Evolutionary conservation across 768 basidiomycete species (phyloP), one percentile per base, ranked within the genome.

Genomic region (Austroboletus eburneus): DNA sequence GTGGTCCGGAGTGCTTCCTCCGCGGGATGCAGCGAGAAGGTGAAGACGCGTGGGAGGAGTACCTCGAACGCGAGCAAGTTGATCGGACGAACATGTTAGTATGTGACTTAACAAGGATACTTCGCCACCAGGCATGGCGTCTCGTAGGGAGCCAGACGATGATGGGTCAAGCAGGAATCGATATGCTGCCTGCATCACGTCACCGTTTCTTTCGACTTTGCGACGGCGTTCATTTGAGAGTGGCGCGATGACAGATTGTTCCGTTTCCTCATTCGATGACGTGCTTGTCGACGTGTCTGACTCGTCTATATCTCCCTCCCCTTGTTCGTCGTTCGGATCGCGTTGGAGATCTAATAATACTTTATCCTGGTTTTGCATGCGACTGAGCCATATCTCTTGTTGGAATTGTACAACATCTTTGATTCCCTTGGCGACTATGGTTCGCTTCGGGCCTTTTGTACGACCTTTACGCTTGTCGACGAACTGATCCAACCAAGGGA

Each of bases 401-500:
- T 82, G 79, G 55, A 84, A 86, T 48, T 76, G 75, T 18, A 91
- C 65, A 25, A 83, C 79, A 53, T 89, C 87, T 49, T 80, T 79
- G 43, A 87, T 67, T 4, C 83, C 82, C 42, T 77, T 77, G 25
- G 85, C 83, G 43, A 85, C 80, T 40, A 85, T 64, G 29, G 71
- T 62, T n/a, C 86, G 75, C 60, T 81, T 83, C 10, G 83, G 67
- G 34, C 78, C 67, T 57, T 80, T 83, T 14, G 83, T 76, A 10
- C 81, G 74, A 37, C 57, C 59, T 39, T 62, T 65, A 27, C 48
- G 52, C 67, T 74, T 63, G 54, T 49, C 53, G 10, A 70, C 63
- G 50, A 81, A 81, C 38, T 78, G 74, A 50, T 80, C 74, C 10
- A 89, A 69, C 89, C 88, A 91, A 5, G 86, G 85, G 3, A 91